phyloP scores from a whole-genome alignment of 768 basidiomycete species.

The Paxillus rubicundulus region DNA sequence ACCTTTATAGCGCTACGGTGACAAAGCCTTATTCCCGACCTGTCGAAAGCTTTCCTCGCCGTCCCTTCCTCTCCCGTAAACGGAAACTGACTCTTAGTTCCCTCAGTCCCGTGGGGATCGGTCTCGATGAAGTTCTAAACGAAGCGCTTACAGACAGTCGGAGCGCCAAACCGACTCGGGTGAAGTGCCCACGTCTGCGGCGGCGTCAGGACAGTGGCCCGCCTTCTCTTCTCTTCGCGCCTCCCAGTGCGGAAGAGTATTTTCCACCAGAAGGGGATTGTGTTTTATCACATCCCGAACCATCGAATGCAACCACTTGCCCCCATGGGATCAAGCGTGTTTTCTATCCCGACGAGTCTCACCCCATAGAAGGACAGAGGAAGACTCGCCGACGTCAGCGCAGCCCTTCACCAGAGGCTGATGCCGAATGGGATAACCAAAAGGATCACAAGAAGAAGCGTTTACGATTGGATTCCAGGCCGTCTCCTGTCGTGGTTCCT shows the following conservation, averaged over 20 bases:
- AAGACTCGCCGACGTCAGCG: background rate
- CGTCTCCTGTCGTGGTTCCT: slow-evolving; percentile 3
- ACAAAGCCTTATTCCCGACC: background rate
- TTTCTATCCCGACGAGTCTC: background rate
- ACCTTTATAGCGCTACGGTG: background rate
- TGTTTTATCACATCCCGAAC: background rate
- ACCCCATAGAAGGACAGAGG: background rate
- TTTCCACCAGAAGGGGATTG: background rate
- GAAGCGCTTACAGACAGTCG: background rate
- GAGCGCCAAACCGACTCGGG: background rate
- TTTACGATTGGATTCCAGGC: slow-evolving; percentile 8
- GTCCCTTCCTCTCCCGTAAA: slow-evolving; percentile 10
- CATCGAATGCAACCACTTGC: background rate
- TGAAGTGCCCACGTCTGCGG: slow-evolving; percentile 9
- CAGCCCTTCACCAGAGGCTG: background rate
- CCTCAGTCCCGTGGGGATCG: background rate
- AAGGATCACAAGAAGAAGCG: background rate
- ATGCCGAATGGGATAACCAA: background rate
- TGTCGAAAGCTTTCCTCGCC: background rate
- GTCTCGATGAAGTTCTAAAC: background rate
- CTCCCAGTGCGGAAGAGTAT: slow-evolving; percentile 6
- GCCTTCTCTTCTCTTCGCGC: slow-evolving; percentile 21
- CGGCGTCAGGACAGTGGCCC: slow-evolving; percentile 14
- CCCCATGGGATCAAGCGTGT: slow-evolving; percentile 1
- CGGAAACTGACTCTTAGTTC: slow-evolving; percentile 13